These are phyloP conservation scores for Ogataea trehaloabstinens DNA, from an alignment of 805 yeast species.

Conservation along the genomic window DNA sequence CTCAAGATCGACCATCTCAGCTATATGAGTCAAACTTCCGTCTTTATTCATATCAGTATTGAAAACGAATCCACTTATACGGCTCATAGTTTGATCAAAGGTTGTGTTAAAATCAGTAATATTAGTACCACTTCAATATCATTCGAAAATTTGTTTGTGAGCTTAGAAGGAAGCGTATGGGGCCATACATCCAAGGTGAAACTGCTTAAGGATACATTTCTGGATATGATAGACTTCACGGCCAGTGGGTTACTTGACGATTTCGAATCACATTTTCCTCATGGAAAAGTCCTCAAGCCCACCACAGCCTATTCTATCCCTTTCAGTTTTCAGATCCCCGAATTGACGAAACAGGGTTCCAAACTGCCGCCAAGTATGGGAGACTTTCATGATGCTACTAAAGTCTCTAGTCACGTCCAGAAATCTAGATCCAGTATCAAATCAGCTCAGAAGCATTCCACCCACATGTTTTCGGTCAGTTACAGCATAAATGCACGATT, in stretches of 20 bases:
- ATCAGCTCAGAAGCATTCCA: neutral
- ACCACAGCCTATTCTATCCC: slow-evolving; percentile 12
- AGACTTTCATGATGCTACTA: slow-evolving; percentile 11
- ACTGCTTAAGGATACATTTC: slow-evolving; percentile 26
- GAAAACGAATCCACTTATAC: slow-evolving; percentile 15
- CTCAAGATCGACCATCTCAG: slow-evolving; percentile 8
- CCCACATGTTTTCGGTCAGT: slow-evolving; percentile 12
- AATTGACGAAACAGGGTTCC: slow-evolving; percentile 8
- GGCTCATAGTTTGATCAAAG: slow-evolving; percentile 12
- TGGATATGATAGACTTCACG: slow-evolving; percentile 40
- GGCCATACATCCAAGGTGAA: slow-evolving; percentile 15
- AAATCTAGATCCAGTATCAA: slow-evolving; percentile 2
- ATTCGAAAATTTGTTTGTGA: slow-evolving; percentile 42
- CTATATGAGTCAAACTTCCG: slow-evolving; percentile 12
- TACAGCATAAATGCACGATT: slow-evolving; percentile 18
- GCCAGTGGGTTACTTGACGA: slow-evolving; percentile 17
- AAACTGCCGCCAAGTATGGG: slow-evolving; percentile 18
- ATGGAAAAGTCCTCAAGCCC: slow-evolving; percentile 15
- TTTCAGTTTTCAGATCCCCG: slow-evolving; percentile 19
- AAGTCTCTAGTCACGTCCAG: neutral
- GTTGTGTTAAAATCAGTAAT: slow-evolving; percentile 16
- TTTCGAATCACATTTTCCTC: slow-evolving; percentile 15
- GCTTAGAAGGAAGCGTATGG: slow-evolving; percentile 41
- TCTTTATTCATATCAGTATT: slow-evolving; percentile 31
- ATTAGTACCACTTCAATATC: slow-evolving; percentile 25